Percentiles rank a stretch among this genome's conserved stretches.
Evolutionary conservation across 164 flowering plant genomes (phyloP).

Genomic region (Magnolia officinalis): DNA sequence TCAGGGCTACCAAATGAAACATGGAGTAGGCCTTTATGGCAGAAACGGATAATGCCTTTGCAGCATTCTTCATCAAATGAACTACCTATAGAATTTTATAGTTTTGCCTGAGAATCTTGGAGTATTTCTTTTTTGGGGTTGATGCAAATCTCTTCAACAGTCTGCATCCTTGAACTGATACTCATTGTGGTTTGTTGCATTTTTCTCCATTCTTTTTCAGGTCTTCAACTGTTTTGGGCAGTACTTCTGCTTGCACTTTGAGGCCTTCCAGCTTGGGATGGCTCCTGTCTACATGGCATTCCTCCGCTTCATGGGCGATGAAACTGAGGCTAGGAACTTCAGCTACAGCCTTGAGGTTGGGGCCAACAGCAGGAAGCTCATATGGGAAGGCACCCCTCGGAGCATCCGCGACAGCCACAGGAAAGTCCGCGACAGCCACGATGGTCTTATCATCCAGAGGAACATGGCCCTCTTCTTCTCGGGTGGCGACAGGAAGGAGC

Average conservation of each 20-base stretch:
- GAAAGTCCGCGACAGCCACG: slow-evolving; percentile 60
- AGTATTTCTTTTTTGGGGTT: background rate
- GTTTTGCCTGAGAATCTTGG: background rate
- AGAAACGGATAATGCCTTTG: background rate
- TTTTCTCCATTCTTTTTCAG: slow-evolving; percentile 20
- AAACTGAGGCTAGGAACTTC: slow-evolving; percentile 42
- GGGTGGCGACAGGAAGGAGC: slow-evolving; percentile 54
- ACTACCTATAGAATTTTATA: too few species aligned
- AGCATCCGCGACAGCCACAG: slow-evolving; percentile 60
- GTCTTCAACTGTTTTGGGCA: slow-evolving; percentile 60
- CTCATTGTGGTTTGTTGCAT: background rate
- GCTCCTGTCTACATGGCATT: slow-evolving; percentile 74
- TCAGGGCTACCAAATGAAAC: background rate
- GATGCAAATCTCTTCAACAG: too few species aligned
- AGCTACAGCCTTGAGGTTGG: slow-evolving; percentile 60
- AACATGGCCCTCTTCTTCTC: slow-evolving; percentile 62
- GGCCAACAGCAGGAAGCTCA: slow-evolving; percentile 49
- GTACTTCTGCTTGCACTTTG: slow-evolving; percentile 60
- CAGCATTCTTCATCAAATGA: background rate
- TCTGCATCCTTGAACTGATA: too few species aligned
- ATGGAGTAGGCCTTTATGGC: background rate
- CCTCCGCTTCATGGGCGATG: slow-evolving; percentile 71
- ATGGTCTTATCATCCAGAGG: slow-evolving; percentile 55
- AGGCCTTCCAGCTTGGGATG: slow-evolving; percentile 60
- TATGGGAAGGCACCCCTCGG: slow-evolving; percentile 61